Conservation (phyloP, 2,329 filamentous ascomycete genomes). For the Didymella keratinophila region DNA sequence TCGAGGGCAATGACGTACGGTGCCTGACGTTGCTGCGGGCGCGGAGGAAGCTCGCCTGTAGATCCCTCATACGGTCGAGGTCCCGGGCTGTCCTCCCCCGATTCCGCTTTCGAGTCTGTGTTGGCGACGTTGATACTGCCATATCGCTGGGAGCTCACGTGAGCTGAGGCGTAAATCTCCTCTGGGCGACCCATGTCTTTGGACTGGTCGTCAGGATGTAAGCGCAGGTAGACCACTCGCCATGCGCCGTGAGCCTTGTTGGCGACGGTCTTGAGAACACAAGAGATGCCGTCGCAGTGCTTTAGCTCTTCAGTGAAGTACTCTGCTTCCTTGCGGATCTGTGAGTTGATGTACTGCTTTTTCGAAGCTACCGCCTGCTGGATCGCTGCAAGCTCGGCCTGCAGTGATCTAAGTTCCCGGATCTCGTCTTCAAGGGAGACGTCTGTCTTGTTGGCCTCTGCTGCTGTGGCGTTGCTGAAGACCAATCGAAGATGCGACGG, state of each 20-base stretch:
- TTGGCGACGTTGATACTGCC: constrained; percentile 25
- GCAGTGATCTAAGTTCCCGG: constrained; percentile 51
- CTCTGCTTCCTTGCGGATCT: constrained; percentile 40
- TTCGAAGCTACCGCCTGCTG: constrained; percentile 49
- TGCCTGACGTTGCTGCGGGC: constrained; percentile 33
- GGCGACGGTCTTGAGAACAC: constrained; percentile 52
- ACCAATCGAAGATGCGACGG: constrained; percentile 45
- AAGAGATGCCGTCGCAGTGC: constrained; percentile 55
- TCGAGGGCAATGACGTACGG: constrained; percentile 53
- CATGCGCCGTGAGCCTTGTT: constrained; percentile 48
- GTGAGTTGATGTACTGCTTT: constrained; percentile 45
- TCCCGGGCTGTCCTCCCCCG: not conserved
- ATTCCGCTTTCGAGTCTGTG: constrained; percentile 24
- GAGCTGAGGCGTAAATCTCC: constrained; percentile 32
- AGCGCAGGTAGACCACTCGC: constrained; percentile 40
- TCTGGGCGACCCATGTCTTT: constrained; percentile 39
- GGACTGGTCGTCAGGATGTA: constrained; percentile 35
- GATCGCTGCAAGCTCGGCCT: constrained; percentile 50
- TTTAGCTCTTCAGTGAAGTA: constrained; percentile 51
- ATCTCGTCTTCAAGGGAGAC: constrained; percentile 51
- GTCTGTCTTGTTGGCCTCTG: constrained; percentile 5
- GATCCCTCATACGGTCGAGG: constrained; percentile 27
- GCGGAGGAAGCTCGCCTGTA: constrained; percentile 30
- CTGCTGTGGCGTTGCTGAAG: constrained; percentile 24
- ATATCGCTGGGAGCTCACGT: constrained; percentile 28